Percentiles rank a stretch among this genome's conserved stretches.
Evolutionary conservation across 2,329 filamentous ascomycete genomes (phyloP).

Genomic region (Cytospora leucostoma): DNA sequence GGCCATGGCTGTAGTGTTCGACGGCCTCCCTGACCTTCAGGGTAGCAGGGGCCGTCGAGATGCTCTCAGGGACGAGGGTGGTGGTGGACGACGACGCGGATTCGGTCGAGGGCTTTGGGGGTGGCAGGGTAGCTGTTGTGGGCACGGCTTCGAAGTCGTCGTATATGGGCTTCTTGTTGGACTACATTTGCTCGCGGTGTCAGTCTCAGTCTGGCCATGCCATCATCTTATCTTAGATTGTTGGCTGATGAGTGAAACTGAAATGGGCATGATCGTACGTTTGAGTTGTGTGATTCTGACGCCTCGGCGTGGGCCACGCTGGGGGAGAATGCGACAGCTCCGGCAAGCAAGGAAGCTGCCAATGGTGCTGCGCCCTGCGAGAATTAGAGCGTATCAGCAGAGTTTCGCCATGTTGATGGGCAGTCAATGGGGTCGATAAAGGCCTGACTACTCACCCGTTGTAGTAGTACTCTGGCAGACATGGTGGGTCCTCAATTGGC

Average conservation of each 20-base stretch:
- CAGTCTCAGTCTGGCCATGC: slow-evolving; percentile 25
- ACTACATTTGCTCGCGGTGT: slow-evolving; percentile 34
- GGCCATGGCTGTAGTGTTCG: slow-evolving; percentile 42
- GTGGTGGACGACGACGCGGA: slow-evolving; percentile 36
- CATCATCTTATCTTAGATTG: too few species aligned
- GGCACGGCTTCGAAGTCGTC: slow-evolving; percentile 60
- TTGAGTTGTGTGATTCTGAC: slow-evolving; percentile 34
- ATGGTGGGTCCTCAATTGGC: slow-evolving; percentile 55
- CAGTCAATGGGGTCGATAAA: slow-evolving; percentile 21
- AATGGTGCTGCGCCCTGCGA: slow-evolving; percentile 56
- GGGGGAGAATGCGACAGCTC: slow-evolving; percentile 50
- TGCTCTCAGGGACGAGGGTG: slow-evolving; percentile 34
- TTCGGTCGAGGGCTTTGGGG: slow-evolving; percentile 32
- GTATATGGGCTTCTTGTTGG: slow-evolving; percentile 76
- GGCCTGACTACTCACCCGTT: slow-evolving; percentile 47
- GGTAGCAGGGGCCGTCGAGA: slow-evolving; percentile 33
- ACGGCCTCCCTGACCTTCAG: slow-evolving; percentile 28
- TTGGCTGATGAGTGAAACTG: not conserved
- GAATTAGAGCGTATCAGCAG: slow-evolving; percentile 34
- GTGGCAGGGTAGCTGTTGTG: slow-evolving; percentile 26
- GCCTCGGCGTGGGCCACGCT: slow-evolving; percentile 55
- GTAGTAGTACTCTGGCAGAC: slow-evolving; percentile 62
- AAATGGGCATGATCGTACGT: slow-evolving; percentile 13
- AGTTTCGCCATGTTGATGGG: not conserved
- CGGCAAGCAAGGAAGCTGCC: slow-evolving; percentile 53